These are phyloP conservation scores for Leccinellum rugosiceps DNA, from an alignment of 768 basidiomycete species.

Conservation along the genomic window DNA sequence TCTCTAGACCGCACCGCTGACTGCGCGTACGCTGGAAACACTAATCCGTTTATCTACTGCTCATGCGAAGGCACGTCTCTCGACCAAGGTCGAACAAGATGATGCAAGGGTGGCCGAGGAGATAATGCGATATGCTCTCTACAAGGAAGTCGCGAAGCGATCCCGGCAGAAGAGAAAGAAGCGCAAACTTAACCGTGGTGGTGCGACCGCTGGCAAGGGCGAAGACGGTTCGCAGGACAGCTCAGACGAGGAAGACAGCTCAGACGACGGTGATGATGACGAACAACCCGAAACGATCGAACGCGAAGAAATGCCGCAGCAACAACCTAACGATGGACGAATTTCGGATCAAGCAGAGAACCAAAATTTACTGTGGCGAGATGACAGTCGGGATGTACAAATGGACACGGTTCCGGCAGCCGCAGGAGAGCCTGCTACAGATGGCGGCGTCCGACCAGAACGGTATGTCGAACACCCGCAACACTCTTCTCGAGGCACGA, in stretches of 20 bases:
- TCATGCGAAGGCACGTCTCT: constrained; percentile 93
- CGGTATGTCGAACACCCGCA: constrained; percentile 45
- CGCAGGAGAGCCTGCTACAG: constrained; percentile 35
- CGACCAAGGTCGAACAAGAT: constrained; percentile 72
- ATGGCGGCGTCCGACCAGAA: constrained; percentile 49
- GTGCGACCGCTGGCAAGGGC: constrained; percentile 48
- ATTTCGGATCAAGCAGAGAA: constrained; percentile 30
- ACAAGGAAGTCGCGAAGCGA: constrained; percentile 93
- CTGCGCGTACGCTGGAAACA: constrained; percentile 97
- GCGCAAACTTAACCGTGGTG: constrained; percentile 77
- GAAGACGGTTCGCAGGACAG: constrained; percentile 42
- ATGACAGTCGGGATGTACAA: constrained; percentile 60
- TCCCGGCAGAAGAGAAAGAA: constrained; percentile 68
- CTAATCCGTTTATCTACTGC: constrained; percentile 97
- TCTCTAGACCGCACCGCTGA: constrained; percentile 88
- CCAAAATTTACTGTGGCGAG: constrained; percentile 63
- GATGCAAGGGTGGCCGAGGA: constrained; percentile 92
- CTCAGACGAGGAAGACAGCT: constrained; percentile 37
- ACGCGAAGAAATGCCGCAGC: constrained; percentile 51
- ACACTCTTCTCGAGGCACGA: neutral
- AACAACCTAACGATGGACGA: constrained; percentile 21
- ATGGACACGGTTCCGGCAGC: constrained; percentile 52
- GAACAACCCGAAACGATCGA: constrained; percentile 35
- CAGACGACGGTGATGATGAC: constrained; percentile 47
- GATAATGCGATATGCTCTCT: constrained; percentile 95